Conservation (phyloP, 306 rosid species). For the Quercus dentata region DNA sequence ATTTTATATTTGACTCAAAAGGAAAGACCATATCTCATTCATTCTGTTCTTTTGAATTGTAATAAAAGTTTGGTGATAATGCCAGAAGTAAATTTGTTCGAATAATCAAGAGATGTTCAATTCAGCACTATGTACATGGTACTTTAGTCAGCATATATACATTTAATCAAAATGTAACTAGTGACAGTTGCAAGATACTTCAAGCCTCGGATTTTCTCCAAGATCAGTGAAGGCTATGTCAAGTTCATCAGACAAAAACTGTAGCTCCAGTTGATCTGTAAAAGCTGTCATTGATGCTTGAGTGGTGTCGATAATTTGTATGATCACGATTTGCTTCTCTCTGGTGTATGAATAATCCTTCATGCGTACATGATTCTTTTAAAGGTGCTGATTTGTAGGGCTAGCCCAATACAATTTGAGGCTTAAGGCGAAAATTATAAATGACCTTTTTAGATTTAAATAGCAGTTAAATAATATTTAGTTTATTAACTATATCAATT, state of each 20-base stretch:
- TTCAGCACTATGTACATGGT: background rate
- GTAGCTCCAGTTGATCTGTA: slow-evolving; percentile 31
- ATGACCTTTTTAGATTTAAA: too few species aligned
- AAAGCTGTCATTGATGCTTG: slow-evolving; percentile 3
- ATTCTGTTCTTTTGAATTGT: background rate
- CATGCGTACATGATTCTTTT: too few species aligned
- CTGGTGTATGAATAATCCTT: too few species aligned
- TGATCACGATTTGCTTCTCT: too few species aligned
- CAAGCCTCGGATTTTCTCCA: slow-evolving; percentile 37
- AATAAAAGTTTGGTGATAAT: background rate
- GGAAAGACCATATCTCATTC: background rate
- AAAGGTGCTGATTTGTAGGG: background rate
- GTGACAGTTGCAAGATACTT: slow-evolving; percentile 16
- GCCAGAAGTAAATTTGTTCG: background rate
- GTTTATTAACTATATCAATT: too few species aligned
- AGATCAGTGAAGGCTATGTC: slow-evolving; percentile 33
- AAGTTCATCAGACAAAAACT: slow-evolving; percentile 37
- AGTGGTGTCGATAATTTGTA: too few species aligned
- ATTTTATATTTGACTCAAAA: background rate
- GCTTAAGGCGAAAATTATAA: too few species aligned
- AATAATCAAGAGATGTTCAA: background rate
- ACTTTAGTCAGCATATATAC: background rate
- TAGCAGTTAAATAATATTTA: too few species aligned
- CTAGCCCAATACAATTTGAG: too few species aligned
- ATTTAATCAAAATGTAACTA: background rate